Evolutionary conservation across 208 protist species (phyloP).

Genomic region (Leishmania gerbilli): DNA sequence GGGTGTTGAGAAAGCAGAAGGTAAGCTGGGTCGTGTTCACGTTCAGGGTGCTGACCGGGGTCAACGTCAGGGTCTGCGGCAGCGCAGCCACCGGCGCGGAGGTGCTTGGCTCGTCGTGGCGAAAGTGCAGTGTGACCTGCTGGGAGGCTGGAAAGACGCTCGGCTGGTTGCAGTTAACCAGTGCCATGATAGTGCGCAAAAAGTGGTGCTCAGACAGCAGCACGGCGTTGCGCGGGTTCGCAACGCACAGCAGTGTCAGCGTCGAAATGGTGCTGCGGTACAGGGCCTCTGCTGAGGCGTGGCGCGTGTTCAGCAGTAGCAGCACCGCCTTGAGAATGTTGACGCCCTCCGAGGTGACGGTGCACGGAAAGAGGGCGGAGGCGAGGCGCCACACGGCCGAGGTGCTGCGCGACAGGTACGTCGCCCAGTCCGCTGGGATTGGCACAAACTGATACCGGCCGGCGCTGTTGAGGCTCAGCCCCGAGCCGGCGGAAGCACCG

Average conservation of each 20-base stretch:
- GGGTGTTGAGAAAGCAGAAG: conserved; percentile 53
- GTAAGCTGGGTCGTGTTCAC: conserved; percentile 72
- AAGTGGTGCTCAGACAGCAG: conserved; percentile 49
- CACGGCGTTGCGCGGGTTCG: conserved; percentile 67
- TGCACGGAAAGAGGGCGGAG: conserved; percentile 61
- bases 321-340: conserved; percentile 53
- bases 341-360: conserved; percentile 36
- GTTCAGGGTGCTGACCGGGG: conserved; percentile 48
- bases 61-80: conserved; percentile 16
- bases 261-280: conserved; percentile 67
- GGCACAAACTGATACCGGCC: conserved; percentile 50
- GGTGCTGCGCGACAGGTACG: conserved; percentile 53
- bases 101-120: not conserved
- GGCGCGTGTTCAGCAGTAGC: conserved; percentile 53
- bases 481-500: not conserved
- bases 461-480: not conserved
- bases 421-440: conserved; percentile 70
- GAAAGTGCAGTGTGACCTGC: conserved; percentile 30
- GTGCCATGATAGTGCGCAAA: conserved; percentile 57
- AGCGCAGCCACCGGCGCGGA: not conserved
- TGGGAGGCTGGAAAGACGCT: conserved; percentile 65
- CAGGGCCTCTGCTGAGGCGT: conserved; percentile 54
- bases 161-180: conserved; percentile 53
- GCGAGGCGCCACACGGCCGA: conserved; percentile 58
- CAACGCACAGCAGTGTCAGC: conserved; percentile 65